Evolutionary conservation across 345 rosid genomes (phyloP), one percentile per base, ranked within the genome.

Genomic region (Hibiscus syriacus): DNA sequence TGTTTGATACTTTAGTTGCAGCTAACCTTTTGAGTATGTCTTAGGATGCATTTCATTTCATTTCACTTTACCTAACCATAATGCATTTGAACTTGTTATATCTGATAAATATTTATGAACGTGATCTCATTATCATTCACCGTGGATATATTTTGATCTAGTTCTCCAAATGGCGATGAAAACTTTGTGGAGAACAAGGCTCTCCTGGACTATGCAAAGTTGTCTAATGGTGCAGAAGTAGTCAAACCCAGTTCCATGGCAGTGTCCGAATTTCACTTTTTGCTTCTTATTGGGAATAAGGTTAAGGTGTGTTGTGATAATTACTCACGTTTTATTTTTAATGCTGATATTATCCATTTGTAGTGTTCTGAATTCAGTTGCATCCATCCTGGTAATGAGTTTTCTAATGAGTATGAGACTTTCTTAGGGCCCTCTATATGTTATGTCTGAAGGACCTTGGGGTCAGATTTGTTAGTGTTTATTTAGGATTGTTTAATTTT

Each of bases 181-280:
- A 91, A 90, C 80, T 94, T 92, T 81, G 90, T 94, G 86, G 99
- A 94, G 84, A 91, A 87, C 81, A 94, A 94, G 83, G 99, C 97
- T 27, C 97, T 94, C 38, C 78, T 94, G 80, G 82, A 74, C 81
- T 92, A 94, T 62, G 69, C 86, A 71, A 94, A 92, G 79, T 68
- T 94, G 72, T 81, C 80, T 81, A 90, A 85, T 72, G 89, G 89
- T 76, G 71, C 82, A 12, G 98, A 86, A 80, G 79, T 74, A 58
- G 80, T 84, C 67, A 88, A 81, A 81, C 99, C 99, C 38, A 72
- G 88, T 78, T 94, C 98, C 54, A 83, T 94, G 87, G 90, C 96
- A 39, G 93, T 89, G 75, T 92, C 99, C 20, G 99, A 94, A 80
- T 94, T 80, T 74, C 99, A 94, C 82, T 94, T 89, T 77, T 73